These are phyloP conservation scores for Microdochium nivale DNA, from an alignment of 2,329 filamentous ascomycete species.

Conservation along the genomic window DNA sequence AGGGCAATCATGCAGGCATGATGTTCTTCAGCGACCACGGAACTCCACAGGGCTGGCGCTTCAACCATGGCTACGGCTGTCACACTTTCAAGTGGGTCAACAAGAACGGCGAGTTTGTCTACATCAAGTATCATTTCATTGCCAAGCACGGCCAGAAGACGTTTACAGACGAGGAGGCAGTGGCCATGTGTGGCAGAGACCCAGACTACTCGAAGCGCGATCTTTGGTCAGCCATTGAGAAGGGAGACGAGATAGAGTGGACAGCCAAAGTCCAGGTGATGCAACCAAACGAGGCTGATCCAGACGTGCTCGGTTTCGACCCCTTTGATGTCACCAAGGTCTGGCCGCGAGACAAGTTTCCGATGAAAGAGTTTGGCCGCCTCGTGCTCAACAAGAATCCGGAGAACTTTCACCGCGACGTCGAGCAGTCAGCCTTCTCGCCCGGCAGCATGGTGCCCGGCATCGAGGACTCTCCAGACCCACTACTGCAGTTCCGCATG, in stretches of 20 bases:
- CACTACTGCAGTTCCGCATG: conserved; percentile 37
- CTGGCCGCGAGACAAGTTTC: conserved; percentile 38
- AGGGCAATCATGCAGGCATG: conserved; percentile 36
- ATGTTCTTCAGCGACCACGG: conserved; percentile 43
- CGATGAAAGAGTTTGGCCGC: conserved; percentile 38
- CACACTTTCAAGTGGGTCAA: conserved; percentile 40
- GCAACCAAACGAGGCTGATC: conserved; percentile 43
- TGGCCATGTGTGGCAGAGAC: conserved; percentile 35
- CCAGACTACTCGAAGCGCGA: conserved; percentile 45
- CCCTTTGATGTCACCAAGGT: conserved; percentile 45
- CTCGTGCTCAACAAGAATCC: conserved; percentile 45
- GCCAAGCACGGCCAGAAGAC: conserved; percentile 37
- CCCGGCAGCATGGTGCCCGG: conserved; percentile 41
- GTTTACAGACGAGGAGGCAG: conserved; percentile 34
- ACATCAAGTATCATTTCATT: conserved; percentile 41
- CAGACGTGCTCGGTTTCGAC: conserved; percentile 40
- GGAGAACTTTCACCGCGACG: conserved; percentile 40
- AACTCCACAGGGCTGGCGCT: conserved; percentile 35
- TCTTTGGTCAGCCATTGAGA: conserved; percentile 43
- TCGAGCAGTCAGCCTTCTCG: conserved; percentile 42
- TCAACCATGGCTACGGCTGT: conserved; percentile 32
- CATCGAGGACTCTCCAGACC: conserved; percentile 37
- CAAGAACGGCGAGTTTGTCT: conserved; percentile 35
- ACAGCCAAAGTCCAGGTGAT: conserved; percentile 48
- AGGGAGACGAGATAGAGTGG: conserved; percentile 44